Evolutionary conservation across 495 filamentous ascomycete genomes (phyloP).

Genomic region (Friedmanniomyces simplex): DNA sequence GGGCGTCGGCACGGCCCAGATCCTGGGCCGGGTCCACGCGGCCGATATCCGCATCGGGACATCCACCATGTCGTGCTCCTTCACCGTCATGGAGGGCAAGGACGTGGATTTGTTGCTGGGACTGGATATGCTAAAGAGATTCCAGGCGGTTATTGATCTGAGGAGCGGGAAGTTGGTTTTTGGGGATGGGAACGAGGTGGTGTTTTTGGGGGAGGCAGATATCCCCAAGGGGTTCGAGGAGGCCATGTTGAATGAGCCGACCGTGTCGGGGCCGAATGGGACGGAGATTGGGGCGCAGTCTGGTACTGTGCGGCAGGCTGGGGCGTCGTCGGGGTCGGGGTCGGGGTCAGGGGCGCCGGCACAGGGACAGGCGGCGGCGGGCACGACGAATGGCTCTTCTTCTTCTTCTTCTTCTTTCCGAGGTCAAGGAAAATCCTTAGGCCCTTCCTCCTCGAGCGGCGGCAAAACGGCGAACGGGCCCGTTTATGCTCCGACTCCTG

Average conservation of each 20-base stretch:
- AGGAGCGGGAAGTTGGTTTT: conserved; percentile 69
- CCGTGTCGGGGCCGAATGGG: conserved; percentile 74
- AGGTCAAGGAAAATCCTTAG: too few relatives aligned
- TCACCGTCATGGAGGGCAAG: conserved; percentile 99
- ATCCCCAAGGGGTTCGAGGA: conserved; percentile 74
- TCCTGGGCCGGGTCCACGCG: conserved; percentile 88
- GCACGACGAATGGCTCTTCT: conserved; percentile 1
- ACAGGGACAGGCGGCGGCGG: neutral
- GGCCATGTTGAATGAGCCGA: conserved; percentile 65
- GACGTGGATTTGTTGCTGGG: conserved; percentile 90
- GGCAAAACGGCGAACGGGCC: too few relatives aligned
- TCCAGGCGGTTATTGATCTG: conserved; percentile 88
- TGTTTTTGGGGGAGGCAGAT: conserved; percentile 84
- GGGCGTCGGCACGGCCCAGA: conserved; percentile 86
- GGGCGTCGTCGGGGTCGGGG: conserved; percentile 30
- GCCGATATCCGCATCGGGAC: conserved; percentile 88
- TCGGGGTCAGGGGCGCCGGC: conserved; percentile 12
- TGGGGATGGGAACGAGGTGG: conserved; percentile 65
- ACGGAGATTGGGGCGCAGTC: conserved; percentile 73
- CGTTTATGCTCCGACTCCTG: too few relatives aligned
- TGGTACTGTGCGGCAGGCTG: conserved; percentile 63
- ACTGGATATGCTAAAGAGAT: conserved; percentile 89
- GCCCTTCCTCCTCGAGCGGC: too few relatives aligned
- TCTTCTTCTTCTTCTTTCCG: too few relatives aligned
- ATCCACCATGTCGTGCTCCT: conserved; percentile 80